A percentile compares a stretch with the other conserved stretches of the same genome.
Conservation (phyloP, 2,329 filamentous ascomycete species). For the Harringtonia aguacate region DNA sequence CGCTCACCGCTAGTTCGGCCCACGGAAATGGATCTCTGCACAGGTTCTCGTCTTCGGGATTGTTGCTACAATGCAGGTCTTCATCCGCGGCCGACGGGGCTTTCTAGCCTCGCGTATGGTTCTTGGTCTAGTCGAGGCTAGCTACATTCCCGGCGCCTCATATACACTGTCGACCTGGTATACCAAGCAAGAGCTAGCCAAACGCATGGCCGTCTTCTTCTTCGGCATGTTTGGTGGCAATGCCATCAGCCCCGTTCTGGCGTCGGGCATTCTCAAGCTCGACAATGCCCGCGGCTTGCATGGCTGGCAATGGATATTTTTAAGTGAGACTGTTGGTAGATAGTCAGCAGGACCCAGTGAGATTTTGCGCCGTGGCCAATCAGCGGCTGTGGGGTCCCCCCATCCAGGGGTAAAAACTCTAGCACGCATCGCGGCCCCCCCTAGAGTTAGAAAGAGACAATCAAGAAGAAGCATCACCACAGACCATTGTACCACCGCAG, state of each 20-base stretch:
- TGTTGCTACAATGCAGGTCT: slow-evolving; percentile 27
- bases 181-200: slow-evolving; percentile 39
- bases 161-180: slow-evolving; percentile 47
- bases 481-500: too few species aligned
- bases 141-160: slow-evolving; percentile 43
- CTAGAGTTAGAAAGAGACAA: too few species aligned
- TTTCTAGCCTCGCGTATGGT: background rate
- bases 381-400: too few species aligned
- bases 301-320: background rate
- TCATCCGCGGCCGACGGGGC: background rate
- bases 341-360: too few species aligned
- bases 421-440: too few species aligned
- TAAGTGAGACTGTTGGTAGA: background rate
- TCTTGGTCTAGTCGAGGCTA: background rate
- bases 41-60: slow-evolving; percentile 13
- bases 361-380: too few species aligned
- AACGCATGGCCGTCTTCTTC: slow-evolving; percentile 26
- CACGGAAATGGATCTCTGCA: slow-evolving; percentile 15
- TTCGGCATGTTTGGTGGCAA: slow-evolving; percentile 45
- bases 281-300: background rate
- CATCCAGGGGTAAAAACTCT: too few species aligned
- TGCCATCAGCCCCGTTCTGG: slow-evolving; percentile 15
- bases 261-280: background rate
- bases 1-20: too few species aligned
- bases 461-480: too few species aligned